These are phyloP conservation scores for Solanum chiquidenum DNA, from an alignment of 257 asterid species.

Conservation along the genomic window DNA sequence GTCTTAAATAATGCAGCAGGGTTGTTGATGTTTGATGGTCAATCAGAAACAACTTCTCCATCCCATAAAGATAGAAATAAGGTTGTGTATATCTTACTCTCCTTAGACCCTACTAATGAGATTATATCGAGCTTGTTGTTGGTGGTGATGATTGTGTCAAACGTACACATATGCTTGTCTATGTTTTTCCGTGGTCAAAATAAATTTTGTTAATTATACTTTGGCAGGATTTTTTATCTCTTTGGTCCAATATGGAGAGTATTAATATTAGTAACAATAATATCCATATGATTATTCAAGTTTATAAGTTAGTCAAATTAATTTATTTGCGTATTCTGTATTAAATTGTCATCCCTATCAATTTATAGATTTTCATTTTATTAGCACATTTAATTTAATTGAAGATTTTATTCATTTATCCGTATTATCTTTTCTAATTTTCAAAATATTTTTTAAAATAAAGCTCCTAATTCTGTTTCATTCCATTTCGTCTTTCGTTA, in stretches of 20 bases:
- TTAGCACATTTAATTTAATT: not conserved
- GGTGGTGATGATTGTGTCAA: too few relatives aligned
- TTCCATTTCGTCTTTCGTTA: not conserved
- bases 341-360: not conserved
- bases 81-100: not conserved
- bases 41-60: not conserved
- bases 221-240: not conserved
- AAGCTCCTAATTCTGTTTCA: not conserved
- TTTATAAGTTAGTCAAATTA: not conserved
- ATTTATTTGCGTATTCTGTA: too few relatives aligned
- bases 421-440: not conserved
- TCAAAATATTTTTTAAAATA: not conserved
- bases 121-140: too few relatives aligned
- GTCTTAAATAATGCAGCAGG: not conserved
- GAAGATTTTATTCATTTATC: not conserved
- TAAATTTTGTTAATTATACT: too few relatives aligned
- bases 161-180: not conserved
- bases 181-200: not conserved
- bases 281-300: not conserved
- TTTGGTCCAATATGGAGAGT: not conserved
- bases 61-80: not conserved
- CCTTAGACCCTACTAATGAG: fast-evolving
- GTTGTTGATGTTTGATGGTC: not conserved
- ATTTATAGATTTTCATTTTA: not conserved
- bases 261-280: too few relatives aligned